phyloP scores from a whole-genome alignment of 768 basidiomycete species.

The Hirschioporus abietinus region DNA sequence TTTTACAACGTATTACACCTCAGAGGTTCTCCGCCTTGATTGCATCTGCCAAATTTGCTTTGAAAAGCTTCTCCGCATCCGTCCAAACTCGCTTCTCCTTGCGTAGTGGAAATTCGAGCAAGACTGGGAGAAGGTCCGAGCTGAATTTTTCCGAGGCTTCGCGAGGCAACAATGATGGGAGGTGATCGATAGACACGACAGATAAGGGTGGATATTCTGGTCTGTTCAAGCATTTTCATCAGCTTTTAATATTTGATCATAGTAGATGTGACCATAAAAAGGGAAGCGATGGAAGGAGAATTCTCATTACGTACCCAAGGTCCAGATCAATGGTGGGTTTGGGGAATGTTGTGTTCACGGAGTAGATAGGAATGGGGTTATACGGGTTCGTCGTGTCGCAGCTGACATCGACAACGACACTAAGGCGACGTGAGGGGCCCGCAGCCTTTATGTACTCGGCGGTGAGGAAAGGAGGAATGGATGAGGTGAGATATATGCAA shows the following conservation, averaged over 20 bases:
- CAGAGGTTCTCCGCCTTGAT: slow-evolving; percentile 25
- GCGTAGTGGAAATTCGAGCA: slow-evolving; percentile 70
- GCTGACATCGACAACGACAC: slow-evolving; percentile 92
- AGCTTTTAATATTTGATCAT: slow-evolving; percentile 6
- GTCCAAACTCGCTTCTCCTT: slow-evolving; percentile 73
- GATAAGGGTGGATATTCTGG: slow-evolving; percentile 61
- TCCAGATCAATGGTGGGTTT: slow-evolving; percentile 87
- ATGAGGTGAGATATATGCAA: slow-evolving; percentile 93
- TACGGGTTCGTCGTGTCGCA: slow-evolving; percentile 99
- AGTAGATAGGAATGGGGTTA: slow-evolving; percentile 96
- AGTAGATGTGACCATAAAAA: slow-evolving; percentile 1
- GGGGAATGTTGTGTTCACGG: slow-evolving; percentile 88
- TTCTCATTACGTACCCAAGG: slow-evolving; percentile 52
- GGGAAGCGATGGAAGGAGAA: neutral
- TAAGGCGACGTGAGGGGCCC: slow-evolving; percentile 60
- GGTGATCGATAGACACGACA: slow-evolving; percentile 94
- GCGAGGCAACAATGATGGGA: slow-evolving; percentile 90
- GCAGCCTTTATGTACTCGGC: slow-evolving; percentile 65
- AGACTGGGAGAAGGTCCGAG: slow-evolving; percentile 74
- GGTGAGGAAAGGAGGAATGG: slow-evolving; percentile 81
- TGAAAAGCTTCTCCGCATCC: slow-evolving; percentile 81
- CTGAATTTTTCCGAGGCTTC: slow-evolving; percentile 98
- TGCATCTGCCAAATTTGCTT: slow-evolving; percentile 56
- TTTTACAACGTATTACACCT: too few species aligned
- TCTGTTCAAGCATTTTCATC: slow-evolving; percentile 30